phyloP scores from a whole-genome alignment of 306 rosid species.

The Sophora flavescens region DNA sequence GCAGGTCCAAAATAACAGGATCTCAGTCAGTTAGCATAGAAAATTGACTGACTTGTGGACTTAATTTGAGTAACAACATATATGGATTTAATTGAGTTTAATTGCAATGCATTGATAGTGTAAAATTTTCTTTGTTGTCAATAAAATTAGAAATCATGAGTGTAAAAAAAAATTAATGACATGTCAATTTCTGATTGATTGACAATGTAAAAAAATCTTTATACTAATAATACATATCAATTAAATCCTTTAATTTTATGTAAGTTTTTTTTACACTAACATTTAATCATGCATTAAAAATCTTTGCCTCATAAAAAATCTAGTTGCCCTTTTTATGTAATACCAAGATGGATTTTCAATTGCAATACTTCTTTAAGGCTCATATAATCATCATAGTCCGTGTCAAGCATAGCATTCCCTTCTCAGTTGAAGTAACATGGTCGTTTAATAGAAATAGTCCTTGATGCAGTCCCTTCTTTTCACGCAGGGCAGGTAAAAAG shows the following conservation, averaged over 20 bases:
- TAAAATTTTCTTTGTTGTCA: too few species aligned
- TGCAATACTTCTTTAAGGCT: neutral
- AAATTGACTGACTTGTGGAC: neutral
- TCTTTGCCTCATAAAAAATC: too few species aligned
- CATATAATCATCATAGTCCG: neutral
- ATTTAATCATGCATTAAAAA: too few species aligned
- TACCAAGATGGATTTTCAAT: neutral
- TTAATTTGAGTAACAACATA: neutral
- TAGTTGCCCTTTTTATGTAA: neutral
- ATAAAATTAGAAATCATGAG: too few species aligned
- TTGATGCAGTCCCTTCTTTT: slow-evolving; percentile 32
- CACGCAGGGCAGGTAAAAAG: slow-evolving; percentile 84
- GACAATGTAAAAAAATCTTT: too few species aligned
- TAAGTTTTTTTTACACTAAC: too few species aligned
- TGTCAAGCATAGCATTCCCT: slow-evolving; percentile 1
- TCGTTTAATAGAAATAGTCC: slow-evolving; percentile 13
- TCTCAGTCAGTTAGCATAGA: neutral
- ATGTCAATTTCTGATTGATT: too few species aligned
- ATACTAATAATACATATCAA: too few species aligned
- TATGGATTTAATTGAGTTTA: too few species aligned
- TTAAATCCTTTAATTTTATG: too few species aligned
- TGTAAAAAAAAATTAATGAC: too few species aligned
- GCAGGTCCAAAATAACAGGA: neutral
- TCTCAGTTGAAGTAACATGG: neutral
- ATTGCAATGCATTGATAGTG: too few species aligned